Conservation (phyloP, 2,329 filamentous ascomycete species). For the Elsinoe necatrix region DNA sequence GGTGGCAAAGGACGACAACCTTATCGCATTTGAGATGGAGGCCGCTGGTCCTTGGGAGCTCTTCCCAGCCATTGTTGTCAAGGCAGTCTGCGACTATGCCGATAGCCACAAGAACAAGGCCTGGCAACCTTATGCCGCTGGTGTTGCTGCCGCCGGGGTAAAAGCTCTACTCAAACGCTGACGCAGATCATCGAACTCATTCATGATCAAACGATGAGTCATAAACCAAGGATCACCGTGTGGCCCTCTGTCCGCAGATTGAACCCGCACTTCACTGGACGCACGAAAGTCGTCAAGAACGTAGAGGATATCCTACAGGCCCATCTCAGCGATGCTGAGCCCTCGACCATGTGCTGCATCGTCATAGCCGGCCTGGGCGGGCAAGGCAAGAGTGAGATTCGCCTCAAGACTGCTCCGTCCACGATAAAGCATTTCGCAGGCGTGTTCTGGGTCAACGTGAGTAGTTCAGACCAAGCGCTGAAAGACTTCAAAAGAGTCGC, state of each 20-base stretch:
- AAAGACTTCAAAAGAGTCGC: not conserved
- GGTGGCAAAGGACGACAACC: constrained; percentile 13
- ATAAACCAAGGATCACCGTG: not conserved
- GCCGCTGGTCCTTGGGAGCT: constrained; percentile 20
- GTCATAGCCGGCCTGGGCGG: not conserved
- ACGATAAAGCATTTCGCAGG: not conserved
- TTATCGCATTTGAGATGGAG: constrained; percentile 22
- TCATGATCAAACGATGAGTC: no score
- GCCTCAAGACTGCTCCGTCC: not conserved
- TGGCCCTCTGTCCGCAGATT: not conserved
- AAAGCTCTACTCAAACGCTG: constrained; percentile 15
- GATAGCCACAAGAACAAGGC: constrained; percentile 22
- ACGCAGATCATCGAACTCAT: not conserved
- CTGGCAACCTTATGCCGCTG: constrained; percentile 20
- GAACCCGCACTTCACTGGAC: not conserved
- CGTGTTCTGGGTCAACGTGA: not conserved
- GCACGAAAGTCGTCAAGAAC: not conserved
- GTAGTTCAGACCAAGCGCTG: not conserved
- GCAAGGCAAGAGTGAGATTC: not conserved
- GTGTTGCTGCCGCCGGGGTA: constrained; percentile 14
- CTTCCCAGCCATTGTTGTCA: constrained; percentile 18
- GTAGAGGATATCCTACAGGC: not conserved
- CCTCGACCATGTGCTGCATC: not conserved
- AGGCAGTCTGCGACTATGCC: constrained; percentile 20
- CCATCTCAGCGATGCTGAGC: not conserved